Conservation (phyloP, 23 red algal genomes). For the Gracilaria caudata region DNA sequence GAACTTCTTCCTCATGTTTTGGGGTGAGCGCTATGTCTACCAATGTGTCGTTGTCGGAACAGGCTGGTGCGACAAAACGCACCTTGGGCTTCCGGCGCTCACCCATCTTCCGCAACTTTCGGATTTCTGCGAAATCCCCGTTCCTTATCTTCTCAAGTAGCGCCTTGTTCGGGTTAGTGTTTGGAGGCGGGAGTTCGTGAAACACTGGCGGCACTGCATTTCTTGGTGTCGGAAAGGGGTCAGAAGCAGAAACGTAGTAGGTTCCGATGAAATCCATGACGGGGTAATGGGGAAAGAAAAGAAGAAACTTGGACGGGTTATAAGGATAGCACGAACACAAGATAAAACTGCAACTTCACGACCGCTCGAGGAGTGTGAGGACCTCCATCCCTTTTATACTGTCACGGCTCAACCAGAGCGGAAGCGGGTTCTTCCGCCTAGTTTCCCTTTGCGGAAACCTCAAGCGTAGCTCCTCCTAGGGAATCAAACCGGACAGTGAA, state of each 20-base stretch:
- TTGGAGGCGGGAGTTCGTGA: slow-evolving; percentile 36
- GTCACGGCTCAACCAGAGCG: background rate
- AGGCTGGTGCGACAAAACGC: slow-evolving; percentile 32
- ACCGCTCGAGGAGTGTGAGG: background rate
- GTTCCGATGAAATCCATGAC: slow-evolving; percentile 53
- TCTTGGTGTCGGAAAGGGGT: slow-evolving; percentile 25
- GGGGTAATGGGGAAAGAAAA: background rate
- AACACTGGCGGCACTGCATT: slow-evolving; percentile 18
- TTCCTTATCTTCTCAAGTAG: slow-evolving; percentile 39
- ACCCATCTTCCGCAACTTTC: slow-evolving; percentile 35
- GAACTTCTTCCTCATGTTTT: background rate
- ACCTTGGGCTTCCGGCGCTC: slow-evolving; percentile 38
- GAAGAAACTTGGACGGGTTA: background rate
- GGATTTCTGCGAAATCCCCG: slow-evolving; percentile 35
- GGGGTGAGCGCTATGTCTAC: slow-evolving; percentile 34
- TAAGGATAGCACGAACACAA: background rate
- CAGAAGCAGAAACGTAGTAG: slow-evolving; percentile 34
- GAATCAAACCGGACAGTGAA: background rate
- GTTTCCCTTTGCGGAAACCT: background rate
- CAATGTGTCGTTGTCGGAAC: slow-evolving; percentile 18
- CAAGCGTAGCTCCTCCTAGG: slow-evolving; percentile 2
- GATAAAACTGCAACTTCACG: background rate
- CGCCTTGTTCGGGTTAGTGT: background rate
- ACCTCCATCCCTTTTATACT: background rate
- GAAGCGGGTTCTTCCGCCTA: background rate